Percentiles rank a stretch among this genome's conserved stretches.
phyloP scores from a whole-genome alignment of 1,284 basidiomycete genomes.

The Farysia itapuensis region DNA sequence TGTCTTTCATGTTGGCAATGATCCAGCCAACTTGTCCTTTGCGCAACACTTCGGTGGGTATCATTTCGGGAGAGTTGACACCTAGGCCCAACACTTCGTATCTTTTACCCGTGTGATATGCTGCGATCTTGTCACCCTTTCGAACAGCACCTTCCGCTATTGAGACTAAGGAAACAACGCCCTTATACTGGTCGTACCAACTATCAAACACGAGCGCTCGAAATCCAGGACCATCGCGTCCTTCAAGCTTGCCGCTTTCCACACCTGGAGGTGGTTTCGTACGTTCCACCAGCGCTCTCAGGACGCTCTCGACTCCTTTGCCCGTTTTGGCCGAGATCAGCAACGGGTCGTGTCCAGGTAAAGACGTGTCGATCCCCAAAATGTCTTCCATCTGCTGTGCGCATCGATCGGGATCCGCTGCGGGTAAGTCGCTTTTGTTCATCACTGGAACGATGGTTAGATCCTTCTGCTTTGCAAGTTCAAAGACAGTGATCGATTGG shows the following conservation, averaged over 20 bases:
- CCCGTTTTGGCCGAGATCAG: constrained; percentile 84
- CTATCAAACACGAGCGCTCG: constrained; percentile 86
- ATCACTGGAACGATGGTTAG: constrained; percentile 86
- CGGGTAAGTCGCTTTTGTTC: constrained; percentile 73
- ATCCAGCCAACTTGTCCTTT: constrained; percentile 81
- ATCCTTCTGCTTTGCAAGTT: constrained; percentile 73
- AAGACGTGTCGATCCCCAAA: constrained; percentile 66
- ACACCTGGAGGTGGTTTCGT: constrained; percentile 59
- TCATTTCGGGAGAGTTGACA: constrained; percentile 74
- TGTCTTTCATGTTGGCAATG: constrained; percentile 93
- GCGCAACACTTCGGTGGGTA: constrained; percentile 64
- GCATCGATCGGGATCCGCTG: constrained; percentile 36
- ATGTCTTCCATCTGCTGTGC: constrained; percentile 44
- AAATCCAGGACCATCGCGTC: constrained; percentile 40
- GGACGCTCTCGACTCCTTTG: constrained; percentile 72
- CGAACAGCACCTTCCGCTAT: constrained; percentile 67
- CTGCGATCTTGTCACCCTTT: constrained; percentile 70
- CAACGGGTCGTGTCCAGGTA: constrained; percentile 40
- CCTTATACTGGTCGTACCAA: constrained; percentile 93
- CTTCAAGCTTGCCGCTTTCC: constrained; percentile 29
- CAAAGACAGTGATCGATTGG: constrained; percentile 92
- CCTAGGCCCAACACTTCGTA: constrained; percentile 92
- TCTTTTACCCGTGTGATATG: constrained; percentile 80
- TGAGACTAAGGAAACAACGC: constrained; percentile 88
- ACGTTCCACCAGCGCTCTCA: constrained; percentile 77